These are phyloP conservation scores for Cordyceps javanica DNA, from an alignment of 2,329 filamentous ascomycete genomes.

Conservation along the genomic window DNA sequence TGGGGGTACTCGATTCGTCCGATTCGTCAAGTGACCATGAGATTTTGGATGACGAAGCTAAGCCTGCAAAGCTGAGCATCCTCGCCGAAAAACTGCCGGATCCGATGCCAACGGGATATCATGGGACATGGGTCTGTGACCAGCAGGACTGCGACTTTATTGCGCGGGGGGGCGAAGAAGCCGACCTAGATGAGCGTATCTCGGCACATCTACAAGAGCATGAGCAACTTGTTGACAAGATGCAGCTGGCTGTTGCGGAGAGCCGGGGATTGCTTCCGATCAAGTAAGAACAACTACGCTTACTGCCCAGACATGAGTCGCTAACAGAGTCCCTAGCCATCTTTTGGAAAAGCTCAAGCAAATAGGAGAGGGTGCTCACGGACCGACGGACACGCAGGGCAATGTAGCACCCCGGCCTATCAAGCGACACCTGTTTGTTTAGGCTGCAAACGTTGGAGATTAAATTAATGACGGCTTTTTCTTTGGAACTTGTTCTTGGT, in stretches of 20 bases:
- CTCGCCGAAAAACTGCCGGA: slow-evolving; percentile 45
- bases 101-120: slow-evolving; percentile 44
- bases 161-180: slow-evolving; percentile 55
- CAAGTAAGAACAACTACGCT: slow-evolving; percentile 38
- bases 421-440: slow-evolving; percentile 5
- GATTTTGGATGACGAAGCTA: slow-evolving; percentile 20
- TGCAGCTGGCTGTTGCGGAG: slow-evolving; percentile 50
- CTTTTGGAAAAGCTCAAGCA: slow-evolving; percentile 12
- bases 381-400: neutral
- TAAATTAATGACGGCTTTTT: neutral
- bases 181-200: slow-evolving; percentile 50
- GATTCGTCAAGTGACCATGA: slow-evolving; percentile 9
- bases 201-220: slow-evolving; percentile 56
- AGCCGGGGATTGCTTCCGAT: slow-evolving; percentile 51
- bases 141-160: slow-evolving; percentile 58
- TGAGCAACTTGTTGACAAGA: slow-evolving; percentile 45
- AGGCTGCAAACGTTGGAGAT: neutral
- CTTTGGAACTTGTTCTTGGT: too few species aligned
- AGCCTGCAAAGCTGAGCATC: slow-evolving; percentile 38
- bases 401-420: slow-evolving; percentile 1
- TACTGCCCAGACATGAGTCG: too few species aligned
- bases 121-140: slow-evolving; percentile 61
- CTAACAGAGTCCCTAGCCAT: neutral
- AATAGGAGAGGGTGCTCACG: neutral
- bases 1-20: neutral